Evolutionary conservation across 2,329 filamentous ascomycete genomes (phyloP).

Genomic region (Phaeophleospora eucalypticola): DNA sequence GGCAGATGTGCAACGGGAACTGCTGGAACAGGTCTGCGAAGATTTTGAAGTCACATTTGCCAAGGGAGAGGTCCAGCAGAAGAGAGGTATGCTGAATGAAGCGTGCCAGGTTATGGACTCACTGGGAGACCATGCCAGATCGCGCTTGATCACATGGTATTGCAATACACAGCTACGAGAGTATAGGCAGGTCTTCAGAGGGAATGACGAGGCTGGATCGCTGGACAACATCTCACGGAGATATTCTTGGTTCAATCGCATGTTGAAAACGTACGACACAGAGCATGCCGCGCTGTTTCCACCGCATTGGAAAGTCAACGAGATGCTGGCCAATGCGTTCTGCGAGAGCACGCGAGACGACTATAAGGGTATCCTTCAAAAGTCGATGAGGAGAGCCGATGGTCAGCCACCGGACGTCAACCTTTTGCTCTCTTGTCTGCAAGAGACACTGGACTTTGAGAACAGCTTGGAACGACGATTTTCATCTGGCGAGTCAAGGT

Average conservation of each 20-base stretch:
- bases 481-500: constrained; percentile 58
- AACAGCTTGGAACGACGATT: constrained; percentile 85
- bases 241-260: constrained; percentile 95
- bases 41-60: constrained; percentile 96
- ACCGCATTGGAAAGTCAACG: constrained; percentile 79
- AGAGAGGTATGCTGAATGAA: constrained; percentile 70
- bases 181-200: constrained; percentile 91
- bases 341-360: constrained; percentile 95
- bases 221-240: constrained; percentile 93
- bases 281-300: constrained; percentile 90
- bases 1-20: constrained; percentile 83
- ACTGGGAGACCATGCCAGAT: constrained; percentile 78
- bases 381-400: constrained; percentile 73
- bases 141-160: constrained; percentile 88
- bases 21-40: constrained; percentile 97
- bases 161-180: constrained; percentile 95
- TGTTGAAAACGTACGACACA: constrained; percentile 91
- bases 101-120: constrained; percentile 94
- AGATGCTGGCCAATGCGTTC: constrained; percentile 84
- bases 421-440: constrained; percentile 78
- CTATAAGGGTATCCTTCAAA: constrained; percentile 87
- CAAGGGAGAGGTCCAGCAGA: constrained; percentile 72
- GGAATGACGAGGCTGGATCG: constrained; percentile 92
- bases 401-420: constrained; percentile 85
- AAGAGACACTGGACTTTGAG: constrained; percentile 96